Conservation (phyloP, 352 stramenopile species). For the Phytophthora boehmeriae region DNA sequence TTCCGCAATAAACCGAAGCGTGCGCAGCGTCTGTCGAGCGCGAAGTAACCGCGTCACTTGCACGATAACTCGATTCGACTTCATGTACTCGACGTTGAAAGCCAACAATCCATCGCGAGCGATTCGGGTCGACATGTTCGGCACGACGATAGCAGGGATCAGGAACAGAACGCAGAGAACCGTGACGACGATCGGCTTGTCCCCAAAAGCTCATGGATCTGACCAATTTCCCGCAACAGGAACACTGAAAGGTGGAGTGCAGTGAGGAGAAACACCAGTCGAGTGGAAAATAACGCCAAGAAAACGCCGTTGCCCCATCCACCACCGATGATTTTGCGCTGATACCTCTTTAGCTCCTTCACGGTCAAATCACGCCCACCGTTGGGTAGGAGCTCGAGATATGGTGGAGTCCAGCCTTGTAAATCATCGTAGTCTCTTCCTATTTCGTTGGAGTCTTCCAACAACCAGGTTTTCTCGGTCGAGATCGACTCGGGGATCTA, state of each 20-base stretch:
- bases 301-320: slow-evolving; percentile 57
- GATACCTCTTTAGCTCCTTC: slow-evolving; percentile 41
- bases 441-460: slow-evolving; percentile 33
- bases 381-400: slow-evolving; percentile 48
- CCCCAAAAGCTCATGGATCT: slow-evolving; percentile 41
- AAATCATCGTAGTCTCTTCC: slow-evolving; percentile 38
- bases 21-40: slow-evolving; percentile 72
- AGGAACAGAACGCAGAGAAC: slow-evolving; percentile 57
- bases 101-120: slow-evolving; percentile 67
- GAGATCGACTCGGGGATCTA: neutral
- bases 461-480: slow-evolving; percentile 55
- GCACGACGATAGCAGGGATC: slow-evolving; percentile 61
- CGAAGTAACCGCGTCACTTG: slow-evolving; percentile 71
- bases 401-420: slow-evolving; percentile 44
- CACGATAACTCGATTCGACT: slow-evolving; percentile 61
- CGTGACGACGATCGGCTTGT: slow-evolving; percentile 18
- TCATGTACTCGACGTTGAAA: slow-evolving; percentile 84
- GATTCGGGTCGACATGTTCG: slow-evolving; percentile 66
- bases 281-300: slow-evolving; percentile 68
- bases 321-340: slow-evolving; percentile 47
- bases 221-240: slow-evolving; percentile 51
- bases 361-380: slow-evolving; percentile 44
- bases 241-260: slow-evolving; percentile 73
- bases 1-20: slow-evolving; percentile 75
- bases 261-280: slow-evolving; percentile 75